Evolutionary conservation across 2,329 filamentous ascomycete genomes (phyloP), one percentile per base, ranked within the genome.

Genomic region (Cladorrhinum sp.): DNA sequence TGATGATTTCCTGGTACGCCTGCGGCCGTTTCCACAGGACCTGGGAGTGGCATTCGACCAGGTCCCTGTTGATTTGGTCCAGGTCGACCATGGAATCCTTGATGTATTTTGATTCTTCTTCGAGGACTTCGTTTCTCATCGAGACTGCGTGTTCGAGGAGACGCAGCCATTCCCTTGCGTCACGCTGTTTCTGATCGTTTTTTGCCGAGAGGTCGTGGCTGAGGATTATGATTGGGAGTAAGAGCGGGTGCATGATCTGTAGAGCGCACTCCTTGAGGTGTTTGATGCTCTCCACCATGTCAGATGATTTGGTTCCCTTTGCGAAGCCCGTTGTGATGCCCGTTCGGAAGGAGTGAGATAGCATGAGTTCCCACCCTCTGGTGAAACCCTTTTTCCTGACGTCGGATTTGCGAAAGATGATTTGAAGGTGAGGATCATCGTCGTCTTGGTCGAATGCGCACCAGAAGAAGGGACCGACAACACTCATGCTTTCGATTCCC

Each of bases 381-480:
- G 85, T 87, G 68, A 78, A 79, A 63, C 83, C 84, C 73, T 84
- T 86, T 70, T 87, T 87, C 55, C 83, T 81, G 32, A 87, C 85
- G 67, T 87, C 85, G n/a, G 82, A 85, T 72, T 87, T 87, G 65
- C 85, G 81, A 68, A 84, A 85, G 61, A 87, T 79, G 65, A 87
- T 82, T 67, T 87, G 85, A 50, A 87, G 73, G 72, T 84, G 81
- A 38, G 79, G 81, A 64, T 85, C 78, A 1, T 79, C 76, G 56
- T 84, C 81, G 65, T 85, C 78, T 61, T 83, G 79, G 68, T 87
- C 83, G 62, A 79, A 77, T 1, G 80, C 77, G 45, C 75, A 80
- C 84, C 84, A 87, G 72, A 87, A 87, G 68, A 86, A 86, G 1
- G 85, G 85, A 0, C 85, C 85, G 13, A 87, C 85, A 10, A 83